These are phyloP conservation scores for Earliella scabrosa DNA, from an alignment of 1,284 basidiomycete species.

Conservation along the genomic window DNA sequence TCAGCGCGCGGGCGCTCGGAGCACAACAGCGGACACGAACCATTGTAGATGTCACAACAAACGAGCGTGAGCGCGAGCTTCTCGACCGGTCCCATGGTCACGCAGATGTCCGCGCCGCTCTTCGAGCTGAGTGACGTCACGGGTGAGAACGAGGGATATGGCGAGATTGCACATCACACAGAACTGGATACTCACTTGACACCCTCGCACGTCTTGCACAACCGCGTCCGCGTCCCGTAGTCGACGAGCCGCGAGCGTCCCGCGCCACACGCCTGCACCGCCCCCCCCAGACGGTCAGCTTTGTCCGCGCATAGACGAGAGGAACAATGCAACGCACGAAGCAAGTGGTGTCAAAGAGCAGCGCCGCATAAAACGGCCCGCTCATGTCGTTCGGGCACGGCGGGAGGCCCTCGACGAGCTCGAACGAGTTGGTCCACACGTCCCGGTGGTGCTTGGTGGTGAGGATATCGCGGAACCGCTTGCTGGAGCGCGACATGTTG, in stretches of 20 bases:
- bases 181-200: not conserved
- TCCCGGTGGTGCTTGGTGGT: not conserved
- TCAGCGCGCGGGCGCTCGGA: too few relatives aligned
- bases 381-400: conserved; percentile 11
- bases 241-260: not conserved
- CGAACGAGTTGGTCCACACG: conserved; percentile 17
- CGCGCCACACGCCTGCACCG: conserved; percentile 1
- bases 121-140: too few relatives aligned
- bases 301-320: not conserved
- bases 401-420: conserved; percentile 9
- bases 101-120: too few relatives aligned
- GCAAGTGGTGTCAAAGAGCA: conserved; percentile 14
- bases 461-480: conserved; percentile 22
- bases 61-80: too few relatives aligned
- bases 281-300: not conserved
- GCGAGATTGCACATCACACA: not conserved
- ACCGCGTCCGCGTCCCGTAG: conserved; percentile 3
- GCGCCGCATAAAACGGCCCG: conserved; percentile 15
- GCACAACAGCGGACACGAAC: too few relatives aligned
- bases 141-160: too few relatives aligned
- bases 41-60: too few relatives aligned
- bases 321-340: conserved; percentile 3
- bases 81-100: too few relatives aligned
- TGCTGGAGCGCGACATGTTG: conserved; percentile 29
- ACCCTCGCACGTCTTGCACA: conserved; percentile 7